Conservation (phyloP, 768 basidiomycete genomes). For the Tulasnella calospora region DNA sequence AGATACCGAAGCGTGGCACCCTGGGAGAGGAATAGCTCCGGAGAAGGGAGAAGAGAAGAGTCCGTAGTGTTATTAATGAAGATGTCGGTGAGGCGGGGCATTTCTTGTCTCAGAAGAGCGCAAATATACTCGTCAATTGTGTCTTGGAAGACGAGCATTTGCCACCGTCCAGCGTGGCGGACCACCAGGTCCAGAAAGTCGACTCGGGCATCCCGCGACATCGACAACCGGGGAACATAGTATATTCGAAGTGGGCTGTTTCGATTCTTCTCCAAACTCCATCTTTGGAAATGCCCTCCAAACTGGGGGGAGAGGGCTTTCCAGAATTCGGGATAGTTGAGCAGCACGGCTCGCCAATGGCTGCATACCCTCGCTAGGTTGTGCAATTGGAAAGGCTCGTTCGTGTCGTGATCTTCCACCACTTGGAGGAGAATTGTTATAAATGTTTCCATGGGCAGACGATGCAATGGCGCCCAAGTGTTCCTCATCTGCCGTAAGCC, state of each 20-base stretch:
- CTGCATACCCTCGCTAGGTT: neutral
- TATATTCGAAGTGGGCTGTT: neutral
- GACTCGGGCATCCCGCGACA: neutral
- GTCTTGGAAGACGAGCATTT: neutral
- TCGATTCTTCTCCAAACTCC: neutral
- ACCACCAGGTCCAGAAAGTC: neutral
- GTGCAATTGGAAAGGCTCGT: neutral
- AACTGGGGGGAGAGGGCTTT: neutral
- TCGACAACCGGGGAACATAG: neutral
- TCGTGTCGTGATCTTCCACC: neutral
- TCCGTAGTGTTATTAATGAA: neutral
- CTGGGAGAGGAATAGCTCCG: neutral
- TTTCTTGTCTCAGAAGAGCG: neutral
- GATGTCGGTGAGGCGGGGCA: neutral
- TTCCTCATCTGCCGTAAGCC: neutral
- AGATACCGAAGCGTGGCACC: neutral
- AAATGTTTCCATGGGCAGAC: neutral
- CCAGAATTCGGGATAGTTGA: neutral
- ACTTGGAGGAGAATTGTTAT: neutral
- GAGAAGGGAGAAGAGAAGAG: neutral
- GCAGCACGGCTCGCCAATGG: neutral
- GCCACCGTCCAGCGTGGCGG: neutral
- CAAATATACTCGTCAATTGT: neutral
- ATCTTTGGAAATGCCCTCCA: neutral
- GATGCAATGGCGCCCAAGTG: neutral